A percentile compares a stretch with the other conserved stretches of the same genome.
phyloP scores from a whole-genome alignment of 306 rosid species.

The Cajanus cajan region DNA sequence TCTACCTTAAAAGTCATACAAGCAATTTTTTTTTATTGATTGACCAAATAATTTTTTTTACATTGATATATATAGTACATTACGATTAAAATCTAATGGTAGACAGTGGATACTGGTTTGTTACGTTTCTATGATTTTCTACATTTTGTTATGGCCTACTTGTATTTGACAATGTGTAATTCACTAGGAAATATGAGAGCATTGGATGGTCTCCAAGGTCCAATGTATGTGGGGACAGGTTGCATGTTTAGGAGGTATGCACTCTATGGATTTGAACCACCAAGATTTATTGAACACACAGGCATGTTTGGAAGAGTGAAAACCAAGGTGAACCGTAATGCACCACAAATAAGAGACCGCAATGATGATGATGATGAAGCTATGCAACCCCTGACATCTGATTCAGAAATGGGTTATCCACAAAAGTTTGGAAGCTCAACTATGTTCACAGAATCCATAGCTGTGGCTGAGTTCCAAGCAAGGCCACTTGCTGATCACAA shows the following conservation, averaged over 20 bases:
- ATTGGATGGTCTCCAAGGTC: constrained; percentile 23
- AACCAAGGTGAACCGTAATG: not conserved
- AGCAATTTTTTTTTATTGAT: too few species aligned
- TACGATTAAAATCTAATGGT: too few species aligned
- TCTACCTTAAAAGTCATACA: too few species aligned
- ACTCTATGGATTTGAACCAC: constrained; percentile 12
- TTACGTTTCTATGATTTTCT: not conserved
- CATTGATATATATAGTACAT: too few species aligned
- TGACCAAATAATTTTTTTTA: too few species aligned
- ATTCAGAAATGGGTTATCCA: constrained; percentile 15
- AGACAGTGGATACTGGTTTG: not conserved
- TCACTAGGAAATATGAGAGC: constrained; percentile 15
- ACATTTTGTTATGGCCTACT: too few species aligned
- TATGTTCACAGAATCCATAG: not conserved
- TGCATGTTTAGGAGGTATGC: constrained; percentile 13
- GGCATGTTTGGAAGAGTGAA: constrained; percentile 10
- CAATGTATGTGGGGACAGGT: constrained; percentile 20
- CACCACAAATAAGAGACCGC: not conserved
- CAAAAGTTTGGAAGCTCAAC: constrained; percentile 7
- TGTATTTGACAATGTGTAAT: not conserved
- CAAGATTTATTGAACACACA: not conserved
- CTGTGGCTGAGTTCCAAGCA: constrained; percentile 1
- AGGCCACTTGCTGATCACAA: constrained; percentile 20
- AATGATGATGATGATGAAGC: not conserved
- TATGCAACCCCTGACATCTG: not conserved